Evolutionary conservation across 495 filamentous ascomycete species (phyloP).

Genomic region (Physcia stellaris): DNA sequence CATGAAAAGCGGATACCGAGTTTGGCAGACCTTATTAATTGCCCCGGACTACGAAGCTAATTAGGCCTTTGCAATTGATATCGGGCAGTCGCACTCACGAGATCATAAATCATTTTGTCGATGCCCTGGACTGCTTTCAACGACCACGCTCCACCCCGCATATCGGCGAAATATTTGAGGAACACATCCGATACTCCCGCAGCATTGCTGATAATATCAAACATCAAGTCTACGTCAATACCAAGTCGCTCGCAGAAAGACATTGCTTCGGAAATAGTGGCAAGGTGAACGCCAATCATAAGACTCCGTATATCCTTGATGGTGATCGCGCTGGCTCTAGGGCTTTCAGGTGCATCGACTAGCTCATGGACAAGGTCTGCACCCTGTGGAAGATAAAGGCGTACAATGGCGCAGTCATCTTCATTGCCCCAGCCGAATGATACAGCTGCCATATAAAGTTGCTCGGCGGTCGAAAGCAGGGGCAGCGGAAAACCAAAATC

Average conservation of each 20-base stretch:
- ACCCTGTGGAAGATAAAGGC: constrained; percentile 39
- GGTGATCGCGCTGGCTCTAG: constrained; percentile 20
- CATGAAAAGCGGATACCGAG: too few relatives aligned
- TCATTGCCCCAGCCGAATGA: constrained; percentile 46
- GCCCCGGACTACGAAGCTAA: too few relatives aligned
- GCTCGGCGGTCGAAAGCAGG: constrained; percentile 56
- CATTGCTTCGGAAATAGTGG: constrained; percentile 51
- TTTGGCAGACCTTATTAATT: too few relatives aligned
- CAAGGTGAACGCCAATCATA: constrained; percentile 51
- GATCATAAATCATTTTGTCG: too few relatives aligned
- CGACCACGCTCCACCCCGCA: constrained; percentile 25
- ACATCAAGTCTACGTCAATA: constrained; percentile 51
- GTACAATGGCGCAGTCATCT: constrained; percentile 59
- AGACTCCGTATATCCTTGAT: constrained; percentile 43
- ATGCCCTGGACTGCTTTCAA: not conserved
- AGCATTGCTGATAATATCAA: constrained; percentile 52
- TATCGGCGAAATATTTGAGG: constrained; percentile 39
- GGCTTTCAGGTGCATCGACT: constrained; percentile 17
- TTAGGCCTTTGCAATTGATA: too few relatives aligned
- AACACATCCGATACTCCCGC: constrained; percentile 55
- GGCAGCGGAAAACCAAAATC: constrained; percentile 49
- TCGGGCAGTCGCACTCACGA: too few relatives aligned
- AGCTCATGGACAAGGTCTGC: constrained; percentile 22
- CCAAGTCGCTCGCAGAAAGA: constrained; percentile 48
- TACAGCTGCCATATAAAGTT: constrained; percentile 49